Percentiles rank a stretch among this genome's conserved stretches.
phyloP scores from a whole-genome alignment of 106 monocot species.

The Acorus gramineus region DNA sequence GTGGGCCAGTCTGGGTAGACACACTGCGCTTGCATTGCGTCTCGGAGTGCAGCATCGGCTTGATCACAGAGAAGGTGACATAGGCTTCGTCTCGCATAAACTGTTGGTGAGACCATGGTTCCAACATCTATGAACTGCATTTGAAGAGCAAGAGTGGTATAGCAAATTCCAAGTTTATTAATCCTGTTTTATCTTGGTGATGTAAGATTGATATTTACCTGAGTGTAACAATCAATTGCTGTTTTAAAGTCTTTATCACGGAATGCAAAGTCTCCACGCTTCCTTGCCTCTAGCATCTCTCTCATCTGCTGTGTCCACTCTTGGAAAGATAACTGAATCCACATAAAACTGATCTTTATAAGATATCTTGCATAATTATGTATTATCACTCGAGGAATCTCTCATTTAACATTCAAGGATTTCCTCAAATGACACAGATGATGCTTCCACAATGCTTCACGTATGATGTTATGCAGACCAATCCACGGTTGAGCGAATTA shows the following conservation, averaged over 20 bases:
- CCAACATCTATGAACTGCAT: slow-evolving; percentile 55
- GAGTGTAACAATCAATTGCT: slow-evolving; percentile 78
- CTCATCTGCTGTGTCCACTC: slow-evolving; percentile 95
- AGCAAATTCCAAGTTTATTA: not conserved
- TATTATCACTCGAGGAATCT: not conserved
- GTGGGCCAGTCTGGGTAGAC: slow-evolving; percentile 61
- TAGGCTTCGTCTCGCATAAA: slow-evolving; percentile 47
- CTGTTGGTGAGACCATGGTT: slow-evolving; percentile 65
- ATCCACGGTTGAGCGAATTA: not conserved
- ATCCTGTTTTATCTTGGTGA: not conserved
- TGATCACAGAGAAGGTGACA: slow-evolving; percentile 63
- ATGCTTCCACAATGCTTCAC: no score
- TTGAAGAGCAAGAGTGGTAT: not conserved
- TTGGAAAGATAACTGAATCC: slow-evolving; percentile 73
- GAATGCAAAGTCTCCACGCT: slow-evolving; percentile 80
- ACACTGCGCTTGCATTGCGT: slow-evolving; percentile 64
- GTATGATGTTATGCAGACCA: no score
- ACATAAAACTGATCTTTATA: not conserved
- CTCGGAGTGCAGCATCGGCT: slow-evolving; percentile 53
- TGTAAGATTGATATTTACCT: slow-evolving; percentile 31
- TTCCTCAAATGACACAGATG: no score
- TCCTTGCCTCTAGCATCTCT: slow-evolving; percentile 81
- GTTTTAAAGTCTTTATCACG: slow-evolving; percentile 82
- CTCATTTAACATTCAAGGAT: no score
- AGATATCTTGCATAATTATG: not conserved